Evolutionary conservation across 345 rosid species (phyloP), one percentile per base, ranked within the genome.

Genomic region (Hibiscus mutabilis): DNA sequence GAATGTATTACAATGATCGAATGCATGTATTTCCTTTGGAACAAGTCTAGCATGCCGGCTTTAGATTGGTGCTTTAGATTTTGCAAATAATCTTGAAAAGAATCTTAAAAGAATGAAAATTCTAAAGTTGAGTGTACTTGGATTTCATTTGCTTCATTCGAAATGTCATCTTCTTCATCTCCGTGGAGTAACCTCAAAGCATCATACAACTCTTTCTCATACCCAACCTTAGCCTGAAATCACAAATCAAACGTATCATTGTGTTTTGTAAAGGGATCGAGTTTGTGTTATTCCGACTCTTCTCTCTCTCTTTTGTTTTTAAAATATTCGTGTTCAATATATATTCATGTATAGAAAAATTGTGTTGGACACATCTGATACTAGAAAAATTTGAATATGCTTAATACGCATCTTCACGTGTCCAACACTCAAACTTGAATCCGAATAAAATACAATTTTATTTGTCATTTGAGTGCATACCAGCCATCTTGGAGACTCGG

Each of bases 401-500:
- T n/a, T n/a, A n/a, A n/a, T n/a, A n/a, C n/a, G n/a, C n/a, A n/a
- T n/a, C n/a, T n/a, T n/a, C n/a, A n/a, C n/a, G n/a, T n/a, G 11
- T 46, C 51, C 4, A 13, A 47, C 6, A 47, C 52, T 13, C 18
- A 3, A 0, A 47, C 5, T 14, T 0, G 5, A 47, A 47, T 47
- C 1, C 13, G 52, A 47, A 4, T 47, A 44, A 44, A 44, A 31
- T 31, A 3, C 6, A 31, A 31, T 0, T 14, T 44, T 44, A 24
- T 19, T 59, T 46, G 14, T 0, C 12, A 16, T 2, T 60, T 72
- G 51, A 21, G 10, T 14, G 9, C 79, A 78, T 68, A 87, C 88
- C 86, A 87, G 65, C 89, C 91, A 85, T 27, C 91, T 79, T n/a
- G 87, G 87, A 61, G 91, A 87, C 69, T 80, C 89, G 2, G 87